Evolutionary conservation across 1,139 yeast genomes (phyloP), one percentile per base, ranked within the genome.

Genomic region (Candida mesenterica): DNA sequence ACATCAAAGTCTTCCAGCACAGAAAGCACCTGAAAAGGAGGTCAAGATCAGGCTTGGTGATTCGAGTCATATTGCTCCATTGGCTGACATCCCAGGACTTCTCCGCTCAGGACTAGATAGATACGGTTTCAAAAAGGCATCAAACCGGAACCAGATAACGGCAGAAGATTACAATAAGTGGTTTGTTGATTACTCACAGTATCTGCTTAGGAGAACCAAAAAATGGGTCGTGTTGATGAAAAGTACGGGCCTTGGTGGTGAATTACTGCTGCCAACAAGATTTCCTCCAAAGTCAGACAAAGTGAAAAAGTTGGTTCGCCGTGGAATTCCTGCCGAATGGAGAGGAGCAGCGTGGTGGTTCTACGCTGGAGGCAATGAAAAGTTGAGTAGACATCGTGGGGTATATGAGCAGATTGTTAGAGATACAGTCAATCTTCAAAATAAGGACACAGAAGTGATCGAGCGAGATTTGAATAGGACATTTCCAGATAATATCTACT

Each of bases 281-380:
- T 90, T 88, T 53, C 97, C 97, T 0, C 82, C 96, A 0, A 77
- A 76, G 42, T 83, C 92, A 7, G 95, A 85, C 42, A 89, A 86
- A 49, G 71, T 89, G 43, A 84, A 85, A 53, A 76, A 95, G 43
- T 80, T 87, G 53, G 77, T 92, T 10, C 73, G 97, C 39, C 83
- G 86, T 55, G 98, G 98, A 5, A 82, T 92, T 7, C 97, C 98
- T 0, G 90, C 96, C 0, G 96, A 88, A 55, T 90, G 97, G 96
- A 68, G 98, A 48, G 98, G 97, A 0, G 79, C 78, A 47, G 97
- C 97, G 1, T 92, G 98, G 98, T 92, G 92, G 68, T 83, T 79
- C 65, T 90, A 87, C 58, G 95, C 95, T n/a, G 81, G 82, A n/a
- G 97, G 97, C 2, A 73, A 79, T 42, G 96, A 88, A 39, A 75